Evolutionary conservation across 2,329 filamentous ascomycete genomes (phyloP).

Genomic region (Xylariaceae sp.): DNA sequence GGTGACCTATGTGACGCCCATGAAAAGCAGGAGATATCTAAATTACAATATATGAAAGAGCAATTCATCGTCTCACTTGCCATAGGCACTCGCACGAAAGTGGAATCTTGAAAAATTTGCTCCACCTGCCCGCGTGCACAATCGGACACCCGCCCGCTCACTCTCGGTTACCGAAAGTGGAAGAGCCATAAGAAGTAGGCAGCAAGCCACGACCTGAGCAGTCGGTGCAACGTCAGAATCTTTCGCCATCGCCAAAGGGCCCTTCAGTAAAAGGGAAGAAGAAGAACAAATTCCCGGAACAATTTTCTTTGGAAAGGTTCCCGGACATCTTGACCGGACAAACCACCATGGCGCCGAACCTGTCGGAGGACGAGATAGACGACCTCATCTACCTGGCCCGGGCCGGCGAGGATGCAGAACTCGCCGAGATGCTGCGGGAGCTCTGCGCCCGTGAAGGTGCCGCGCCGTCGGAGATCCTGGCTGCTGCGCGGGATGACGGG

Average conservation of each 20-base stretch:
- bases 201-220: background rate
- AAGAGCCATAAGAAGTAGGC: background rate
- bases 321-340: background rate
- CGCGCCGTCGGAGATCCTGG: conserved; percentile 65
- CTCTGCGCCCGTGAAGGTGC: conserved; percentile 65
- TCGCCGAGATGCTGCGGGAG: conserved; percentile 60
- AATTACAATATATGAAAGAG: background rate
- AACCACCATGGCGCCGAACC: conserved; percentile 50
- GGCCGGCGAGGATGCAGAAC: conserved; percentile 71
- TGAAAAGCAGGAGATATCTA: background rate
- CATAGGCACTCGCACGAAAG: background rate
- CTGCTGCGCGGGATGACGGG: conserved; percentile 70
- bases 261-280: background rate
- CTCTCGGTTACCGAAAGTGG: background rate
- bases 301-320: too few relatives aligned
- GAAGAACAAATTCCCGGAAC: background rate
- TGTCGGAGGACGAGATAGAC: conserved; percentile 82
- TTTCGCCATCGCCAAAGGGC: too few relatives aligned
- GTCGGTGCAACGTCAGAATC: background rate
- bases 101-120: background rate
- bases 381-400: conserved; percentile 89
- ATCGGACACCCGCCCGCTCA: background rate
- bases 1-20: background rate
- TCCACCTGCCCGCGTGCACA: background rate
- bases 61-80: background rate